Evolutionary conservation across 1,284 basidiomycete species (phyloP), one percentile per base, ranked within the genome.

Genomic region (Cryptococcus sp.): DNA sequence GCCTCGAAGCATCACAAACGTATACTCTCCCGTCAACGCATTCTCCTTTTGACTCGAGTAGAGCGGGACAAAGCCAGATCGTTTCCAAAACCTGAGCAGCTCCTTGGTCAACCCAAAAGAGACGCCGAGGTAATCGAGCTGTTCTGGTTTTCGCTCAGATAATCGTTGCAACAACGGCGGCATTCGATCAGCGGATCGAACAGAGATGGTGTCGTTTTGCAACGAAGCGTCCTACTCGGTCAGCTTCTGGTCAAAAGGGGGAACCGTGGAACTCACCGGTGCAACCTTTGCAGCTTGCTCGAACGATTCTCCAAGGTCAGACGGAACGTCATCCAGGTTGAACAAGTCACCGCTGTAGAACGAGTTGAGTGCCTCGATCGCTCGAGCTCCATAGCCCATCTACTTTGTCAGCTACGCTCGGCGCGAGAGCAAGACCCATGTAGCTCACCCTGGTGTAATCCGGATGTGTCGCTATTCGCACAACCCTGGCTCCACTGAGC

Each of bases 371-470:
- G 85, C 84, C 62, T 93, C 80, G 43, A 99, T 74, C 0, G 94
- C 91, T 35, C 92, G 81, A n/a, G 86, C 83, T 12, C 95, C 95
- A 66, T 98, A 98, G 4, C 95, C 95, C 93, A 97, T 97, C 85
- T 91, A 66, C 5, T 51, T 42, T 16, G 45, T 49, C 9, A 53
- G 44, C 12, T 53, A 26, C 32, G 23, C 9, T 31, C 28, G 49
- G 16, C 12, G n/a, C 36, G 23, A 41, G 33, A 16, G 18, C 21
- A 22, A 21, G 19, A 18, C 23, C 2, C 6, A 25, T 18, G n/a
- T 25, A 14, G 77, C 85, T 64, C 57, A 88, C 87, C 59, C 81
- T 84, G 25, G 86, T 83, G 65, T 95, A 95, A 69, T 97, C 93
- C 0, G 94, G 94, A 74, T 97, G 91, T n/a, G 88, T 92, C 25